Conservation (phyloP, 2,329 filamentous ascomycete genomes). For the Capronia epimyces region DNA sequence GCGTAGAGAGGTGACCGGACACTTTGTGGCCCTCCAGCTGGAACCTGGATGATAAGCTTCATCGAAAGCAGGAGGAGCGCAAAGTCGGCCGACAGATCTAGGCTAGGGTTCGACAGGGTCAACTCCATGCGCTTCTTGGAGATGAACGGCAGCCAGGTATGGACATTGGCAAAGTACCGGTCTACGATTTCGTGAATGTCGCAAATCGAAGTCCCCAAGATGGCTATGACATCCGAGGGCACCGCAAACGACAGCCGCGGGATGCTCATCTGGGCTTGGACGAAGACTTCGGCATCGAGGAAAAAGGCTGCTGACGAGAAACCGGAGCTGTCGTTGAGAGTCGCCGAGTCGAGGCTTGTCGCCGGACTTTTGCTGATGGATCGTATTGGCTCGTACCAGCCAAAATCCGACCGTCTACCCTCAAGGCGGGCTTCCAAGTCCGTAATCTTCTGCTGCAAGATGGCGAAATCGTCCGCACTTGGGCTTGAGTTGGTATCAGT, state of each 20-base stretch:
- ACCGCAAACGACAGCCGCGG: conserved; percentile 16
- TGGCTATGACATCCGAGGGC: conserved; percentile 19
- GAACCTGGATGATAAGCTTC: conserved; percentile 29
- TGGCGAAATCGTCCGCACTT: conserved; percentile 22
- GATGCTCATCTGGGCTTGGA: conserved; percentile 14
- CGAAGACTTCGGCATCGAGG: conserved; percentile 26
- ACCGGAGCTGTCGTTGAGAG: conserved; percentile 5
- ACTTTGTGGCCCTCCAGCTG: conserved; percentile 10
- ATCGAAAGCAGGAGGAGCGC: conserved; percentile 32
- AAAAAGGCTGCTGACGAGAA: conserved; percentile 26
- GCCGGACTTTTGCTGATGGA: conserved; percentile 13
- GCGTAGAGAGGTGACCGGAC: conserved; percentile 27
- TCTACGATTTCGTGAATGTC: conserved; percentile 25
- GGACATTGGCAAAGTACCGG: conserved; percentile 27
- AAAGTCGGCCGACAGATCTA: conserved; percentile 28
- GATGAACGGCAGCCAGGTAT: conserved; percentile 30
- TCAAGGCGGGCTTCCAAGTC: conserved; percentile 25
- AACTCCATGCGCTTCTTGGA: conserved; percentile 26
- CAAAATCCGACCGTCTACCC: conserved; percentile 12
- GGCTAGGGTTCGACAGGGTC: conserved; percentile 23
- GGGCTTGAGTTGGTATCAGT: conserved; percentile 19
- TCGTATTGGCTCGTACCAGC: conserved; percentile 19
- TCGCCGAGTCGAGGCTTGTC: conserved; percentile 3
- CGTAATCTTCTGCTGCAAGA: conserved; percentile 23
- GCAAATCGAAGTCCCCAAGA: conserved; percentile 24